Percentiles rank a stretch among this genome's conserved stretches.
Conservation (phyloP, 1,284 basidiomycete genomes). For the Ceraceosorus guamensis region DNA sequence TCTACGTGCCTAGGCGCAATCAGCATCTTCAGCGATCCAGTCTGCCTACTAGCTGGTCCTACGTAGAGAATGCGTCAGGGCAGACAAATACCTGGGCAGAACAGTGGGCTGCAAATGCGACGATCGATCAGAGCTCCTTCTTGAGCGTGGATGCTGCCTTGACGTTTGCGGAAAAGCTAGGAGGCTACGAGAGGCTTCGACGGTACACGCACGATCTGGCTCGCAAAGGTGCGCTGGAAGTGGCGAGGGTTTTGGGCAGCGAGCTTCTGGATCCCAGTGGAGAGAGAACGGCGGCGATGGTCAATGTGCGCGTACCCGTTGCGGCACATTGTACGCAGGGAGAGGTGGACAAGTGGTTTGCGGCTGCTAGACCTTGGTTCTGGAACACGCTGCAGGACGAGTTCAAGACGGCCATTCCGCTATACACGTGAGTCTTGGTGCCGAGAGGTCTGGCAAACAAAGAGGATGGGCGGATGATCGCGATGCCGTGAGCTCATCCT, state of each 20-base stretch:
- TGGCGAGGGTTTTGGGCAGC: conserved; percentile 64
- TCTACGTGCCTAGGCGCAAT: conserved; percentile 73
- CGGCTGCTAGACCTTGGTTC: conserved; percentile 1
- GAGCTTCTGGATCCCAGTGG: conserved; percentile 54
- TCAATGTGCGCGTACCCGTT: conserved; percentile 19
- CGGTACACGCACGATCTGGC: conserved; percentile 69
- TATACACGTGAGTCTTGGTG: conserved; percentile 5
- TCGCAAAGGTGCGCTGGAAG: conserved; percentile 60
- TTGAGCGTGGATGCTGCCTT: conserved; percentile 55
- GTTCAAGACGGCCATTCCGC: conserved; percentile 18
- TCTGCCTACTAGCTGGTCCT: conserved; percentile 65
- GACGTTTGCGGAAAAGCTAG: conserved; percentile 69
- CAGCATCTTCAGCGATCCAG: conserved; percentile 68
- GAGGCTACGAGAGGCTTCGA: conserved; percentile 73
- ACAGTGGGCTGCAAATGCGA: conserved; percentile 28
- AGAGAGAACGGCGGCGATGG: conserved; percentile 22
- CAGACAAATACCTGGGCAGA: conserved; percentile 11
- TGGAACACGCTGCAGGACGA: conserved; percentile 12
- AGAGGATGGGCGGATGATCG: neutral
- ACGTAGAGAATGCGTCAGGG: conserved; percentile 50
- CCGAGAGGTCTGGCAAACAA: neutral
- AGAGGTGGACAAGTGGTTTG: neutral
- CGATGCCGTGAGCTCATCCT: no score
- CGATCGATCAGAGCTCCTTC: conserved; percentile 20
- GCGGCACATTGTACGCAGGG: neutral